These are phyloP conservation scores for Schrenkiella parvula DNA, from an alignment of 345 rosid species.

Conservation along the genomic window DNA sequence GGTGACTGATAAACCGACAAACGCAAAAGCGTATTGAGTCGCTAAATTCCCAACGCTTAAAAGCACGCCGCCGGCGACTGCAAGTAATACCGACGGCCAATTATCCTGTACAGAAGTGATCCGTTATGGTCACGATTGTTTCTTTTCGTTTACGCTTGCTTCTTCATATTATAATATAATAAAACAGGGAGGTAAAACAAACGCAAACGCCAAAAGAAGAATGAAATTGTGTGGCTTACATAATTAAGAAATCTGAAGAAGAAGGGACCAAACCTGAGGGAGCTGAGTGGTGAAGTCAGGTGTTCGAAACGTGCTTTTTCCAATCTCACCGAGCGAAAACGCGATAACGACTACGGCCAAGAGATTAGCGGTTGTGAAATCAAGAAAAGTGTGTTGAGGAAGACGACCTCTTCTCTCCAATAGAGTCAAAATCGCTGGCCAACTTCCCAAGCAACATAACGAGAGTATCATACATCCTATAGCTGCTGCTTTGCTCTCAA, in stretches of 20 bases:
- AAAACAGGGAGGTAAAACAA: too few species aligned
- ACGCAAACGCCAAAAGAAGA: background rate
- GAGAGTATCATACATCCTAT: slow-evolving; percentile 77
- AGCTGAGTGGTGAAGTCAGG: slow-evolving; percentile 75
- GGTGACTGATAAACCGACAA: slow-evolving; percentile 74
- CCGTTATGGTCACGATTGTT: too few species aligned
- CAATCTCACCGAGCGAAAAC: slow-evolving; percentile 71
- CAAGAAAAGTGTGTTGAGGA: slow-evolving; percentile 91
- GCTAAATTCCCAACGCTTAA: slow-evolving; percentile 77
- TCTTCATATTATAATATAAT: too few species aligned
- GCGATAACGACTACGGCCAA: slow-evolving; percentile 76
- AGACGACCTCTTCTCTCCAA: slow-evolving; percentile 84
- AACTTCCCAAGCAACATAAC: slow-evolving; percentile 70
- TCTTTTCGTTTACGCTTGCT: too few species aligned
- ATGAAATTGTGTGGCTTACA: too few species aligned
- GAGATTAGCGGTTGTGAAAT: slow-evolving; percentile 75
- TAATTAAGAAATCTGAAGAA: background rate
- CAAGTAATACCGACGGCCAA: slow-evolving; percentile 71
- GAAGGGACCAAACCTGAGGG: slow-evolving; percentile 43
- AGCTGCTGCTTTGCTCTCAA: slow-evolving; percentile 88
- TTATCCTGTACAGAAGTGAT: slow-evolving; percentile 39
- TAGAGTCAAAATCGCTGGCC: slow-evolving; percentile 81
- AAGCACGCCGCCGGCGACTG: slow-evolving; percentile 73
- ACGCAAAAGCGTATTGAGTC: slow-evolving; percentile 80
- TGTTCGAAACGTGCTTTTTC: slow-evolving; percentile 31